A percentile compares a stretch with the other conserved stretches of the same genome.
Conservation (phyloP, 1,139 yeast genomes). For the Nakaseomyces glabratus region DNA sequence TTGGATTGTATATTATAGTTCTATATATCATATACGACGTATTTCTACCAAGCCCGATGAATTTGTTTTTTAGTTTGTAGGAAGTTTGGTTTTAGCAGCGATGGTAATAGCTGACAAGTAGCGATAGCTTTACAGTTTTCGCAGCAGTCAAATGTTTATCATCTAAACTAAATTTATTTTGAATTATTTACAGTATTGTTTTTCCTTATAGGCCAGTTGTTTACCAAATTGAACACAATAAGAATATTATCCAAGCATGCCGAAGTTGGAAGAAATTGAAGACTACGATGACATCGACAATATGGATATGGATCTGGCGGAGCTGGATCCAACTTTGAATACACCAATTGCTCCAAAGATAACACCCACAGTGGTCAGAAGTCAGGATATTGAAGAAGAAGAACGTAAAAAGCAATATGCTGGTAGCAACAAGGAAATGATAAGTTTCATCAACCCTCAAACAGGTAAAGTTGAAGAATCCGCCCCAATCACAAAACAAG, state of each 20-base stretch:
- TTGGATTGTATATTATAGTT: too few relatives aligned
- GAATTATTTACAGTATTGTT: too few relatives aligned
- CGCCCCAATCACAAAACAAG: slow-evolving; percentile 28
- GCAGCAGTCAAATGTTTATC: too few relatives aligned
- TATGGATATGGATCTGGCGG: slow-evolving; percentile 87
- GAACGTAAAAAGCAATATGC: slow-evolving; percentile 6
- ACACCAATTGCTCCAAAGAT: slow-evolving; percentile 68
- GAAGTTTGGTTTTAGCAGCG: too few relatives aligned
- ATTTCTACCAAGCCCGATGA: too few relatives aligned
- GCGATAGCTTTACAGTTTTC: too few relatives aligned
- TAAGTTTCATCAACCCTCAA: slow-evolving; percentile 24
- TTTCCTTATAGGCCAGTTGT: too few relatives aligned
- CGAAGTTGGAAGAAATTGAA: slow-evolving; percentile 72
- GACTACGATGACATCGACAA: slow-evolving; percentile 81
- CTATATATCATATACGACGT: too few relatives aligned
- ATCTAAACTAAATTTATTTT: too few relatives aligned
- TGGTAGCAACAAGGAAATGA: slow-evolving; percentile 13
- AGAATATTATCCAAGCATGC: slow-evolving; percentile 46
- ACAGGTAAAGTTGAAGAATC: slow-evolving; percentile 22
- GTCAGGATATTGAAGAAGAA: slow-evolving; percentile 44
- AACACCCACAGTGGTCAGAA: slow-evolving; percentile 49
- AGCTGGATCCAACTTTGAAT: slow-evolving; percentile 65
- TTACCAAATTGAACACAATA: too few relatives aligned
- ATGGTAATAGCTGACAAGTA: too few relatives aligned
- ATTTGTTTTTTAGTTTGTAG: too few relatives aligned